These are phyloP conservation scores for Periglandula ipomoeae DNA, from an alignment of 2,329 filamentous ascomycete genomes.

Conservation along the genomic window DNA sequence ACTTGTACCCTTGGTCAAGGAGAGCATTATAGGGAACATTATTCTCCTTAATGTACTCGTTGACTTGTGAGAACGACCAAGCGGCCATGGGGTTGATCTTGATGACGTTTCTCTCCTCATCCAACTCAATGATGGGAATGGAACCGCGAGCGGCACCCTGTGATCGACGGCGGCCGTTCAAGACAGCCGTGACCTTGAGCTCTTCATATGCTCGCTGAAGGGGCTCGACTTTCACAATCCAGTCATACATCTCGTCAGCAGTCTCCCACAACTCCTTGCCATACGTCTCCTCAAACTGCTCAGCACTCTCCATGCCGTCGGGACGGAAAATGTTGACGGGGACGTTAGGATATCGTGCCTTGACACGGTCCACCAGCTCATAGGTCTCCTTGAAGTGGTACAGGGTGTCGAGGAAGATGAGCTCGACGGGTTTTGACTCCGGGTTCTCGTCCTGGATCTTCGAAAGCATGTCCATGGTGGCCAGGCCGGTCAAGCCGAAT, in stretches of 20 bases:
- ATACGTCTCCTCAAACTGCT: constrained; percentile 74
- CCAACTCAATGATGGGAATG: constrained; percentile 85
- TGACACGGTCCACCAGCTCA: constrained; percentile 63
- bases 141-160: constrained; percentile 89
- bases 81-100: constrained; percentile 97
- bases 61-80: constrained; percentile 87
- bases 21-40: constrained; percentile 89
- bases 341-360: constrained; percentile 65
- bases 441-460: constrained; percentile 59
- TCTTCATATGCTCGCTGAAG: constrained; percentile 84
- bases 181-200: constrained; percentile 77
- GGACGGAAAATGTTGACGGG: constrained; percentile 88
- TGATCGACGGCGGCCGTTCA: constrained; percentile 84
- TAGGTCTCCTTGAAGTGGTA: constrained; percentile 76
- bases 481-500: constrained; percentile 72
- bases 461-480: constrained; percentile 77
- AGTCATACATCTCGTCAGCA: constrained; percentile 88
- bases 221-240: constrained; percentile 94
- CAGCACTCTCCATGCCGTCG: constrained; percentile 58
- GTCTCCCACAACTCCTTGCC: constrained; percentile 78
- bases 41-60: constrained; percentile 77
- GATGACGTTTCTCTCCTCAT: constrained; percentile 77
- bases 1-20: constrained; percentile 93
- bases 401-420: constrained; percentile 76
- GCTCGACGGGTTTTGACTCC: constrained; percentile 48